Conservation (phyloP, 345 rosid species). For the Eucalyptus virginea region DNA sequence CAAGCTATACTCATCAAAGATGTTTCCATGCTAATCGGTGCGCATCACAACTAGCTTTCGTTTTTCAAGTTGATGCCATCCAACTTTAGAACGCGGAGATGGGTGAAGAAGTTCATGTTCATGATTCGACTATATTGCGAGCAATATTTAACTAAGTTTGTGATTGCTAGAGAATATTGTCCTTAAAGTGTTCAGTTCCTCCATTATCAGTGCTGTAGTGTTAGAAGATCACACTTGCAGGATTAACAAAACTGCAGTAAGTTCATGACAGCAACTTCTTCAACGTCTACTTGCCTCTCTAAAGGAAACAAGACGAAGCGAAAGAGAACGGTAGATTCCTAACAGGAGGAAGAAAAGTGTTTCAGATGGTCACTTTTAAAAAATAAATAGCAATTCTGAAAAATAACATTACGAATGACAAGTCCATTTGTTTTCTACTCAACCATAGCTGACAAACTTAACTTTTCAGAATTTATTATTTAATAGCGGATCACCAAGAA, state of each 20-base stretch:
- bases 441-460: background rate
- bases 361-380: background rate
- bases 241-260: background rate
- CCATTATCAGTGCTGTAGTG: background rate
- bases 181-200: background rate
- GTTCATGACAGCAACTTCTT: background rate
- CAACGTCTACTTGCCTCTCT: background rate
- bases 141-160: background rate
- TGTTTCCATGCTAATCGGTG: background rate
- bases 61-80: background rate
- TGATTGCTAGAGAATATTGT: background rate
- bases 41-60: background rate
- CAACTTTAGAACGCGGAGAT: background rate
- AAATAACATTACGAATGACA: background rate
- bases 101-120: background rate
- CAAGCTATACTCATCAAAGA: background rate
- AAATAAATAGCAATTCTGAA: background rate
- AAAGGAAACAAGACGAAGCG: background rate
- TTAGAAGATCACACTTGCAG: background rate
- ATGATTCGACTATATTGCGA: background rate
- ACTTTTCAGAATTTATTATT: background rate
- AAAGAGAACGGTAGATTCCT: background rate
- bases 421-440: background rate
- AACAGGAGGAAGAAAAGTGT: background rate
- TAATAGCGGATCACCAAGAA: background rate